phyloP scores from a whole-genome alignment of 306 rosid genomes.

The Bauhinia variegata region DNA sequence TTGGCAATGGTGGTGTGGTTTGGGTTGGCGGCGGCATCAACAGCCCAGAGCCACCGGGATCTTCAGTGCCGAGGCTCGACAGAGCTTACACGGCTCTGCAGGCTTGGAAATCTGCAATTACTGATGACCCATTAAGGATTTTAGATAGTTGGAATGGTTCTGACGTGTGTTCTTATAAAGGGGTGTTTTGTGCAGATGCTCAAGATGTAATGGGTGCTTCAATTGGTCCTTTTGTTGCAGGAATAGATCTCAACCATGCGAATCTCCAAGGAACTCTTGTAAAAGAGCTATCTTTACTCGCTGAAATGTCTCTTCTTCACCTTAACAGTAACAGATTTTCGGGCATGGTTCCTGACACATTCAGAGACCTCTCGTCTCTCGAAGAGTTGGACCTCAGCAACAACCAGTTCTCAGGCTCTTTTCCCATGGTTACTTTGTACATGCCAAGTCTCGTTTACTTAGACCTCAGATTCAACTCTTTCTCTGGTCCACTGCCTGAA shows the following conservation, averaged over 20 bases:
- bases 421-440: constrained; percentile 60
- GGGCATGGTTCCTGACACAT: constrained; percentile 70
- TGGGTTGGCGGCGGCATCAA: constrained; percentile 71
- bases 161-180: constrained; percentile 85
- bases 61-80: constrained; percentile 48
- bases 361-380: constrained; percentile 58
- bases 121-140: constrained; percentile 74
- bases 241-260: constrained; percentile 96
- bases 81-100: constrained; percentile 79
- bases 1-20: constrained; percentile 49
- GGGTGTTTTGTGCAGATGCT: constrained; percentile 73
- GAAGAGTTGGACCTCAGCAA: constrained; percentile 92
- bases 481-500: constrained; percentile 74
- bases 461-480: constrained; percentile 83
- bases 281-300: constrained; percentile 71
- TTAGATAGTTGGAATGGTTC: constrained; percentile 72
- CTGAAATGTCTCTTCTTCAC: constrained; percentile 74
- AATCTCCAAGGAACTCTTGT: constrained; percentile 81
- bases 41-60: constrained; percentile 51
- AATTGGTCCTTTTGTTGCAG: constrained; percentile 55
- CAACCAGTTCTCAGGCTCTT: constrained; percentile 80
- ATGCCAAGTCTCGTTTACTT: constrained; percentile 79
- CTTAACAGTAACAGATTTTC: constrained; percentile 84
- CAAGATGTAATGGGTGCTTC: constrained; percentile 44
- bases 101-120: constrained; percentile 88